Base-by-base conservation (phyloP, 768 basidiomycete species). In the Mycena vulgaris region DNA sequence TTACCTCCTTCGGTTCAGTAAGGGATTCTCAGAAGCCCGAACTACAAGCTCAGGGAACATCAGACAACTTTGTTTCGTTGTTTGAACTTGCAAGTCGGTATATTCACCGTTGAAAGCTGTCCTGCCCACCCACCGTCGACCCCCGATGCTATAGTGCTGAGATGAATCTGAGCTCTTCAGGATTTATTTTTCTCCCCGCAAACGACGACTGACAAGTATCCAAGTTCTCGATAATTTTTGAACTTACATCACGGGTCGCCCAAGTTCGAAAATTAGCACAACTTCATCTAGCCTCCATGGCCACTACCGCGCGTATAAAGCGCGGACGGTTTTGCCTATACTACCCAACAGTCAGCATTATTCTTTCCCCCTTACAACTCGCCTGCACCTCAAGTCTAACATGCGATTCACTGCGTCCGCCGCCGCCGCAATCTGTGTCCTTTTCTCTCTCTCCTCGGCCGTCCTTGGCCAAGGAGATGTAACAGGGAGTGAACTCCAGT, bases 351-450 rank as follows among this genome's bases (percentile, higher is more conserved):
- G 35, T 31, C n/a, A 47, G 30, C 13, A n/a, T 8, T 16, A 19
- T 5, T 21, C 42, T 37, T 13, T 23, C 37, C 27, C 14, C 35
- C 35, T 7, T 37, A 13, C 42, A 39, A 35, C 4, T 40, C 16
- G 21, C n/a, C 21, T 13, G 2, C 48, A 49, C 14, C 25, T 49
- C 27, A 2, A 49, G 27, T 49, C 48, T 11, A 60, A 48, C 47
- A 63, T 63, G 61, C 61, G 61, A 39, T 52, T 63, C 49, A 37
- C 60, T n/a, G 42, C 58, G 3, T 51, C 48, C 21, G 30, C 58
- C 17, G 30, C 30, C 49, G 37, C 49, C 23, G 37, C 49, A 9
- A 48, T 63, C 16, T 63, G 35, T 30, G 19, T n/a, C 27, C 13
- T 63, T 49, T 40, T 63, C 49, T 49, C 47, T 47, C 47, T 61